These are phyloP conservation scores for Fusarium luffae DNA, from an alignment of 2,329 filamentous ascomycete species.

Conservation along the genomic window DNA sequence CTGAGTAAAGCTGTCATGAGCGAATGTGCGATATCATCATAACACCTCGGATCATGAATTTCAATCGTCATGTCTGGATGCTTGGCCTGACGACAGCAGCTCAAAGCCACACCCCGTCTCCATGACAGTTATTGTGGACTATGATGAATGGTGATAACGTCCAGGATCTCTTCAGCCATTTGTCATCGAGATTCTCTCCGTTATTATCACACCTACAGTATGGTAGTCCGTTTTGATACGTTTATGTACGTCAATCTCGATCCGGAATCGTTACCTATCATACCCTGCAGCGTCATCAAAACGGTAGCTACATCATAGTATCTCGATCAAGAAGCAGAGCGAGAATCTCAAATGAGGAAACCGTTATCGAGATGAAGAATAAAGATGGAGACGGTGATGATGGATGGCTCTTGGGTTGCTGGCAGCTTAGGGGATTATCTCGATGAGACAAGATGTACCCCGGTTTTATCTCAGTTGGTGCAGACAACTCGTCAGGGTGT, in stretches of 20 bases:
- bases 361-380: constrained; percentile 14
- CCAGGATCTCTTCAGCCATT: neutral
- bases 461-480: neutral
- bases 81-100: neutral
- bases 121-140: neutral
- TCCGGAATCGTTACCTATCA: neutral
- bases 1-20: neutral
- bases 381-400: neutral
- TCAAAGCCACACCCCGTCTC: neutral
- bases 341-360: neutral
- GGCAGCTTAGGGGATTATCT: neutral
- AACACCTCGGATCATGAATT: constrained; percentile 7
- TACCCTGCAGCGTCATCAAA: neutral
- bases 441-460: neutral
- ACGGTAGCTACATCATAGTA: neutral
- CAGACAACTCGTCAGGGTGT: neutral
- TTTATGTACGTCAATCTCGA: constrained; percentile 10
- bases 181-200: neutral
- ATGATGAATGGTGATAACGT: neutral
- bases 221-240: neutral
- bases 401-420: neutral
- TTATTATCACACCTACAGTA: neutral
- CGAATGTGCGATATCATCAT: neutral
- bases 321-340: neutral
- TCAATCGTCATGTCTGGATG: constrained; percentile 7